Evolutionary conservation across 345 rosid genomes (phyloP), one percentile per base, ranked within the genome.

Genomic region (Ceriops tagal): DNA sequence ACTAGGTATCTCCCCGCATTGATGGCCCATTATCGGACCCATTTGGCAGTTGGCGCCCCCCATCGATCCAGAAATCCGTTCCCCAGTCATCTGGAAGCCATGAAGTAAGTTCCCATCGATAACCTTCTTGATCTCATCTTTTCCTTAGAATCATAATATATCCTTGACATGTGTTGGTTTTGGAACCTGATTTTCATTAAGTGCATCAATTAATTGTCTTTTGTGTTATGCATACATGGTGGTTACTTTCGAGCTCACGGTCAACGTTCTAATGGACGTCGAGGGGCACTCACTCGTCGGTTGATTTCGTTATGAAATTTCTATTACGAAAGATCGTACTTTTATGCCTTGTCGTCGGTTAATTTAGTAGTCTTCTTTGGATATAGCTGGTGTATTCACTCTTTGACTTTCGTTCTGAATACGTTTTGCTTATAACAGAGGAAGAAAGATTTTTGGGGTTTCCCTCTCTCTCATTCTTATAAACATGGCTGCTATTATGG

Each of bases 401-500:
- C 39, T 43, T 26, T 70, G 64, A 65, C 52, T 66, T 51, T 20
- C 57, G n/a, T 64, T 49, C 59, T 73, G 72, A 34, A 61, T 61
- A 52, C 72, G n/a, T 69, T 58, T 67, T 61, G 28, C 58, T 63
- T 77, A 74, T 69, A 47, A 78, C 92, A 95, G 99, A 83, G 78
- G 85, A 67, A 86, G 82, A 75, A 95, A 74, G 84, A 58, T 95
- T 51, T 87, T 85, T 28, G 99, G 99, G 46, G 66, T 95, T 79
- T 90, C 99, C 65, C 75, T 92, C 24, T 95, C 99, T 61, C 76
- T 95, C 71, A 69, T 95, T 53, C 88, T 92, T 1, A 95, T 95
- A 78, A 92, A 95, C 82, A 67, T 95, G 84, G 97, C 96, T 63
- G 90, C 97, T 43, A 86, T 92, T 39, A 95, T 95, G 99, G 99